Conservation (phyloP, 257 asterid genomes). For the Solanum chilense region DNA sequence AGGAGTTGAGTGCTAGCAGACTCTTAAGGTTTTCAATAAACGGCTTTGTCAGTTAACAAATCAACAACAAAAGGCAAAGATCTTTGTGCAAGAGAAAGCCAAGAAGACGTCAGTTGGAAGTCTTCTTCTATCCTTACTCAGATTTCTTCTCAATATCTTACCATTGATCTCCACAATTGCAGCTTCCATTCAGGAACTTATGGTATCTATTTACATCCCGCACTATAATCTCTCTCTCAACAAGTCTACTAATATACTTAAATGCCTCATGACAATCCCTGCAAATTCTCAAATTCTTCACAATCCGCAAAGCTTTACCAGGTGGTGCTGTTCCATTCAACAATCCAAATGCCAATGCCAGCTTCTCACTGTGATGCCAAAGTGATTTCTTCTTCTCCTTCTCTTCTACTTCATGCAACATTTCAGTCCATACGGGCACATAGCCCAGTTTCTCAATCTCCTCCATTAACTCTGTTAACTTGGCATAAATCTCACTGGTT, state of each 20-base stretch:
- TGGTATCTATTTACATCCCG: constrained; percentile 70
- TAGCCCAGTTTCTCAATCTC: constrained; percentile 60
- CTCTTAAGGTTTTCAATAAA: background rate
- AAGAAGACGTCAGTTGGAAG: background rate
- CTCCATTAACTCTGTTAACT: constrained; percentile 38
- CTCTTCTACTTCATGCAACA: constrained; percentile 36
- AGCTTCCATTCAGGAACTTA: constrained; percentile 51
- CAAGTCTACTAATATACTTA: constrained; percentile 45
- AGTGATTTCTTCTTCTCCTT: constrained; percentile 42
- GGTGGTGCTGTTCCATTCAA: constrained; percentile 48
- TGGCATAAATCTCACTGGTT: constrained; percentile 45
- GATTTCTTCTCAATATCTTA: background rate
- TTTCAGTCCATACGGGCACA: constrained; percentile 33
- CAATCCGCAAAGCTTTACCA: constrained; percentile 57
- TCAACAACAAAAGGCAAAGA: background rate
- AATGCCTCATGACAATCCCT: constrained; percentile 62
- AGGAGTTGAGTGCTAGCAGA: background rate
- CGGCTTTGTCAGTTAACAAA: background rate
- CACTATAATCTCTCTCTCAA: constrained; percentile 51
- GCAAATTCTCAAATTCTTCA: constrained; percentile 66
- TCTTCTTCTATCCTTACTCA: background rate
- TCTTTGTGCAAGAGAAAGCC: background rate
- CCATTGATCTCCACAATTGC: constrained; percentile 49
- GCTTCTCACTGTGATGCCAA: constrained; percentile 56
- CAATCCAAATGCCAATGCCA: constrained; percentile 66